Percentiles rank a stretch among this genome's conserved stretches.
Conservation (phyloP, 2,329 filamentous ascomycete species). For the Penicillium sp. region DNA sequence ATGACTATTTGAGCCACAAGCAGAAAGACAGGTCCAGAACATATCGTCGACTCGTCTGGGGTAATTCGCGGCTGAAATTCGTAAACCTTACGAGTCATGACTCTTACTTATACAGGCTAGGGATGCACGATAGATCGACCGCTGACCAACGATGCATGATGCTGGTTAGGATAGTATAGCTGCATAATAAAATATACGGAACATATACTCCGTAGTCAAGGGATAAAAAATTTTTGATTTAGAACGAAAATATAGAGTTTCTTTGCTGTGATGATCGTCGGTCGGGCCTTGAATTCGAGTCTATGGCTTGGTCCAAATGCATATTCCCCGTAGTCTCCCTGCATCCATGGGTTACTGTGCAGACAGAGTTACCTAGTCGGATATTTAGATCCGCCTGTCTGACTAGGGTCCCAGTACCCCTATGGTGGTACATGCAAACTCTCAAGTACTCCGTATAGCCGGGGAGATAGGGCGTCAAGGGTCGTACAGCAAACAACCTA, state of each 20-base stretch:
- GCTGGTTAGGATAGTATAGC: background rate
- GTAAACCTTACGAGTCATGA: constrained; percentile 8
- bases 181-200: too few species aligned
- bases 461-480: background rate
- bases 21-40: background rate
- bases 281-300: background rate
- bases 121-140: background rate
- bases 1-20: background rate
- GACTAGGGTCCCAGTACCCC: background rate
- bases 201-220: too few species aligned
- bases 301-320: background rate
- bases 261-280: background rate
- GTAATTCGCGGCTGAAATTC: constrained; percentile 3
- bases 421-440: background rate
- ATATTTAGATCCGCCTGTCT: background rate
- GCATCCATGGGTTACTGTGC: background rate
- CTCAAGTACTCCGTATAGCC: background rate
- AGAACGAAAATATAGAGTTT: background rate
- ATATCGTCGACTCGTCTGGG: constrained; percentile 1
- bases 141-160: background rate
- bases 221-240: too few species aligned
- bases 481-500: background rate
- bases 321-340: background rate
- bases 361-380: background rate
- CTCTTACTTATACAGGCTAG: background rate